These are phyloP conservation scores for Zea mays DNA, from an alignment of 176 grass and related monocot genomes.

Conservation along the genomic window DNA sequence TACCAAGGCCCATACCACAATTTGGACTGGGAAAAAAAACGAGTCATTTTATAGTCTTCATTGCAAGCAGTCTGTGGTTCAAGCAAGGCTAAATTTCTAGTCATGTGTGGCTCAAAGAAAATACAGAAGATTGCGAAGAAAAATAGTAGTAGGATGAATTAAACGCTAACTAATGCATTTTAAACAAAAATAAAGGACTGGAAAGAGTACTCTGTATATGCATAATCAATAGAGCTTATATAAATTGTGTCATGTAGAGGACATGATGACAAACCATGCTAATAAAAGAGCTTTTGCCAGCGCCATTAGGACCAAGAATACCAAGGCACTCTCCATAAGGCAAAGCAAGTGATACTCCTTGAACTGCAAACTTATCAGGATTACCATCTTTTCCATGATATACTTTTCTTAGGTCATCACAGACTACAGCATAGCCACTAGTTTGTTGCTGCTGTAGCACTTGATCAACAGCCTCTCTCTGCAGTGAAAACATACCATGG, in stretches of 20 bases:
- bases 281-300: constrained; percentile 96
- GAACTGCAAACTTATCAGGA: constrained; percentile 82
- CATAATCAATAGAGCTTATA: neutral
- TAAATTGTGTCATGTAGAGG: constrained; percentile 25
- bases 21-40: neutral
- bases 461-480: constrained; percentile 75
- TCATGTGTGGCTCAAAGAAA: constrained; percentile 7
- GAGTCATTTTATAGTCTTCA: constrained; percentile 4
- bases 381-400: constrained; percentile 90
- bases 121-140: constrained; percentile 4
- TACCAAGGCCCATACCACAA: constrained; percentile 10
- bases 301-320: constrained; percentile 96
- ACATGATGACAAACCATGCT: constrained; percentile 71
- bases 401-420: constrained; percentile 82
- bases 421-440: constrained; percentile 61
- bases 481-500: constrained; percentile 20
- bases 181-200: neutral
- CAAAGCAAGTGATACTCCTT: constrained; percentile 87
- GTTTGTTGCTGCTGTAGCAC: constrained; percentile 45
- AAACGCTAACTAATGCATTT: neutral
- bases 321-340: constrained; percentile 89
- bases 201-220: neutral
- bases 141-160: neutral
- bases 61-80: neutral
- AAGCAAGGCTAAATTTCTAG: neutral